Evolutionary conservation across 495 filamentous ascomycete genomes (phyloP), one percentile per base, ranked within the genome.

Genomic region (Penicillium herquei): DNA sequence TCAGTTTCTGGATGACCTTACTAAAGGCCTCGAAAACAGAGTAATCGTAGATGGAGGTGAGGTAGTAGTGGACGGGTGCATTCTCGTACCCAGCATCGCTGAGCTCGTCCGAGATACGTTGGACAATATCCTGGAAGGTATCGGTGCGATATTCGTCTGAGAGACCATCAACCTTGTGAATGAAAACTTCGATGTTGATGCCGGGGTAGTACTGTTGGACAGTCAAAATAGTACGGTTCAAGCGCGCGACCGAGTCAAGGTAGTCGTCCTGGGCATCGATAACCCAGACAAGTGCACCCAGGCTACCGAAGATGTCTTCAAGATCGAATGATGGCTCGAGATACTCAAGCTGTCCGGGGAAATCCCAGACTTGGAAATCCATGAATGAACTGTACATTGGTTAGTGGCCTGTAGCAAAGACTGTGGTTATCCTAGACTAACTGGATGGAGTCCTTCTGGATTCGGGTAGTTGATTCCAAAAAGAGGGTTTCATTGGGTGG

Each of bases 261-360:
- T 97, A 98, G 58, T 98, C 94, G 64, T 98, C 94, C 66, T 98
- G 92, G 0, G 92, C 93, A 64, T 98, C 94, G 53, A 98, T 94
- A 45, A 98, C 92, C 95, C 95, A 98, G 54, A 98, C 94, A 31
- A 98, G 75, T 4, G 93, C 92, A 4, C 95, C 94, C 32, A 95
- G 87, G 65, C 92, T 90, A 46, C 89, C 88, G 71, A 98, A 97
- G 64, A 97, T 92, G 63, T 88, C 86, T 61, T 96, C 91, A 32
- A 91, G 84, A 69, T 98, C 95, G 58, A 96, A 91, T 6, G 80
- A 83, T 31, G 80, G 88, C 70, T 96, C 90, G 48, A 91, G 82
- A 56, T 92, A 90, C 69, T 96, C 88, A 50, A 98, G 83, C 67
- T 97, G 91, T 30, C 92, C 91, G 0, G 95, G 94, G 51, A 98